Base-by-base conservation (phyloP, 1,139 yeast species). In the Hyphopichia buzzinii region DNA sequence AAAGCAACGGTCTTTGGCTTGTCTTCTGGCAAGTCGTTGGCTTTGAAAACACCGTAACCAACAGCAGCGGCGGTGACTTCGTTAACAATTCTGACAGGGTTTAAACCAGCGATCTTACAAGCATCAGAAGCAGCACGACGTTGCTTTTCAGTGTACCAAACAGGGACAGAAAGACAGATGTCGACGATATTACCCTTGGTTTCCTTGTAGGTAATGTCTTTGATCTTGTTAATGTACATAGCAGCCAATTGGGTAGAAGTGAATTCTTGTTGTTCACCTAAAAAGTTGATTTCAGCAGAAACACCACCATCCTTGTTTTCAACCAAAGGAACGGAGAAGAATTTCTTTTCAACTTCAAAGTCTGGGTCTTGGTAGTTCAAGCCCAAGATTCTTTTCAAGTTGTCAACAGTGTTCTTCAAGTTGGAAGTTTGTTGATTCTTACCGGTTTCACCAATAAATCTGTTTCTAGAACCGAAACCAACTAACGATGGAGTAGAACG, bases 1-100 rank as follows among this genome's bases (percentile, higher is more conserved):
- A 92, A 86, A 29, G 95, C 97, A 52, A 92, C 88, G 59, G 79
- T 84, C 72, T 85, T 83, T 57, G 92, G 84, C 65, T 84, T 85
- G 53, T 85, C 95, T 66, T 88, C 97, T 49, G 86, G 88, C 64
- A 96, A 92, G 52, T 92, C 86, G 57, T 87, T 94, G 40, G 86
- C 81, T 79, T 92, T 90, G 83, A 92, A 92, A 44, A 92, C 97
- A 75, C 98, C 98, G 73, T 92, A 94, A 51, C 97, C 95, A 49
- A 94, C 96, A 51, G 97, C 97, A 42, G 98, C 98, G 44, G 98
- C 97, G 42, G 98, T 90, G 47, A 87, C 82, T 64, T 92, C 98
- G 64, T 92, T 92, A 55, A 92, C 96, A 50, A 92, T 82, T 78
- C 98, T 85, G 44, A 92, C 97, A 43, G 98, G 97, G 81, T 92